phyloP scores from a whole-genome alignment of 2,329 filamentous ascomycete genomes.

The Aspergillus sp. region DNA sequence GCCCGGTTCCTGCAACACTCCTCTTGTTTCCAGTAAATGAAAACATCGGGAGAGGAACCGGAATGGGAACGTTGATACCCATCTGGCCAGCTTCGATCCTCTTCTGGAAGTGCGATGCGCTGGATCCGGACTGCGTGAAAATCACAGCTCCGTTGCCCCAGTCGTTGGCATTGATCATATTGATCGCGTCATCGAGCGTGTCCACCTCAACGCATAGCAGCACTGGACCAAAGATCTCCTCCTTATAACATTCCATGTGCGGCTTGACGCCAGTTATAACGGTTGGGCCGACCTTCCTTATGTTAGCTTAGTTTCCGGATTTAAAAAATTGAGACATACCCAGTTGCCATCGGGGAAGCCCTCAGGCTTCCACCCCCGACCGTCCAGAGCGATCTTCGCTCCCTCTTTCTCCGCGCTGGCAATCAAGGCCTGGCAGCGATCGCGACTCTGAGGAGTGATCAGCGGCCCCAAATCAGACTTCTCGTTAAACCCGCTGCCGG shows the following conservation, averaged over 20 bases:
- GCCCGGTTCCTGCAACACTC: slow-evolving; percentile 82
- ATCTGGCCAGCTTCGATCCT: slow-evolving; percentile 63
- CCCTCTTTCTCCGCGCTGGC: slow-evolving; percentile 59
- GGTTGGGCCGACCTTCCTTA: slow-evolving; percentile 47
- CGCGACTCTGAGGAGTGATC: slow-evolving; percentile 58
- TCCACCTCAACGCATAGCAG: slow-evolving; percentile 59
- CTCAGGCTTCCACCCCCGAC: slow-evolving; percentile 56
- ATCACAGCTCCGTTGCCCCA: slow-evolving; percentile 64
- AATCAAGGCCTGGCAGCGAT: slow-evolving; percentile 59
- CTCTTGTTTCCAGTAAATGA: slow-evolving; percentile 71
- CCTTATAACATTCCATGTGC: slow-evolving; percentile 62
- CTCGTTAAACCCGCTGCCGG: slow-evolving; percentile 60
- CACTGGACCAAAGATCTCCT: slow-evolving; percentile 65
- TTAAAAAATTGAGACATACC: slow-evolving; percentile 32
- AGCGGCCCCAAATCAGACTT: slow-evolving; percentile 60
- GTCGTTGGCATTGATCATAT: slow-evolving; percentile 61
- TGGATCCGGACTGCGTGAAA: slow-evolving; percentile 60
- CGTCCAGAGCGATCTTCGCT: slow-evolving; percentile 60
- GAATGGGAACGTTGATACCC: slow-evolving; percentile 64
- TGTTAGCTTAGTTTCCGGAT: background rate
- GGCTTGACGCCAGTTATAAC: slow-evolving; percentile 62
- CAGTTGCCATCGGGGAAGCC: slow-evolving; percentile 62
- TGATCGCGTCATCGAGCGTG: slow-evolving; percentile 59
- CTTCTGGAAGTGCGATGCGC: slow-evolving; percentile 59
- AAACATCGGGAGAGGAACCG: slow-evolving; percentile 59